phyloP scores from a whole-genome alignment of 2,329 filamentous ascomycete genomes.

The Xylariaceae sp. region DNA sequence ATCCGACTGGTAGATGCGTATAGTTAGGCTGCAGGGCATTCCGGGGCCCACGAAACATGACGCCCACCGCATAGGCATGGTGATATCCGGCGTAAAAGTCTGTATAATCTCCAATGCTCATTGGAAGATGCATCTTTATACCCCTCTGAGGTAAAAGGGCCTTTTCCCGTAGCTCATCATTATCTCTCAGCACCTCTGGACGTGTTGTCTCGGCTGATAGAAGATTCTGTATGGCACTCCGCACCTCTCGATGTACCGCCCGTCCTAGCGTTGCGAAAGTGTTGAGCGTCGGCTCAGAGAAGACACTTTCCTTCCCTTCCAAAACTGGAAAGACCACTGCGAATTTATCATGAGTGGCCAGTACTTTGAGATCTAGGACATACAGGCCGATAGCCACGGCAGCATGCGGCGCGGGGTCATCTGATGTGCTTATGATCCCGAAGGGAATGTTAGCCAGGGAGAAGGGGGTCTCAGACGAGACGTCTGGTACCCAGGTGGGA shows the following conservation, averaged over 20 bases:
- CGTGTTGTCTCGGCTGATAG: slow-evolving; percentile 64
- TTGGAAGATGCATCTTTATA: slow-evolving; percentile 72
- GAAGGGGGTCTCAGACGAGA: slow-evolving; percentile 57
- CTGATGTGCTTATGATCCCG: slow-evolving; percentile 74
- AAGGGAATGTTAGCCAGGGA: slow-evolving; percentile 84
- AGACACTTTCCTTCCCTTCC: slow-evolving; percentile 64
- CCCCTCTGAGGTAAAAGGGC: slow-evolving; percentile 64
- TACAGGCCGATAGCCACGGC: slow-evolving; percentile 76
- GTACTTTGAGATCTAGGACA: slow-evolving; percentile 69
- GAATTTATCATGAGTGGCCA: slow-evolving; percentile 31
- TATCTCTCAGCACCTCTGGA: slow-evolving; percentile 67
- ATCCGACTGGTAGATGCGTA: slow-evolving; percentile 79
- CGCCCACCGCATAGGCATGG: slow-evolving; percentile 72
- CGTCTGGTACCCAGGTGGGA: slow-evolving; percentile 41
- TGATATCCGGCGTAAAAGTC: slow-evolving; percentile 85
- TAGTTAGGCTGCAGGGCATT: slow-evolving; percentile 84
- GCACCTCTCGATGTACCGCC: slow-evolving; percentile 69
- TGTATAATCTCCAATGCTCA: slow-evolving; percentile 82
- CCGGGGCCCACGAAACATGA: slow-evolving; percentile 73
- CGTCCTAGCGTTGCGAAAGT: slow-evolving; percentile 76
- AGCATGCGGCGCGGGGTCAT: slow-evolving; percentile 62
- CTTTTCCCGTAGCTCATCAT: slow-evolving; percentile 60
- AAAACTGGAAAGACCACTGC: slow-evolving; percentile 45
- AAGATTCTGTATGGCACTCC: slow-evolving; percentile 71
- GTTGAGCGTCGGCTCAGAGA: slow-evolving; percentile 70